Base-by-base conservation (phyloP, 2,329 filamentous ascomycete species). In the Aspergillus calidoustus region DNA sequence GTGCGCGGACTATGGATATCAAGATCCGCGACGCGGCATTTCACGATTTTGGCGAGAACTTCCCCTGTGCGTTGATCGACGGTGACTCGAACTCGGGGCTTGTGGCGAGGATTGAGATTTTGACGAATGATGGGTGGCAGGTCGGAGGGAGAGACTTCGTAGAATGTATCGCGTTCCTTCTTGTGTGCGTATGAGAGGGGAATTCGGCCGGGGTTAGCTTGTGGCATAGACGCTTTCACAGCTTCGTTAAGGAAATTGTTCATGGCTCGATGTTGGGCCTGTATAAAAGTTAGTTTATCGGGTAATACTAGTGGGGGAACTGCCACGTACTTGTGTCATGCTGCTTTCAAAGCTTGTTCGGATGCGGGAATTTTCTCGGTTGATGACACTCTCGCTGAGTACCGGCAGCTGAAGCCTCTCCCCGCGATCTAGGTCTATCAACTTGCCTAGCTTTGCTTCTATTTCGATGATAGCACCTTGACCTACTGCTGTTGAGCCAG, bases 401-500 rank as follows among this genome's bases (percentile, higher is more conserved):
- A 95, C 83, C 6, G 87, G 86, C 9, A 93, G 78, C 9, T 84
- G 80, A 28, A 93, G 80, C n/a, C 92, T 85, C 51, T 88, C 83
- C 60, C 89, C 86, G 7, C 87, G 91, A 63, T 89, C 86, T 72
- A 87, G 88, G 74, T 92, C 89, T 60, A 94, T 86, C 15, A 98
- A 83, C 28, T 88, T 89, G 19, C 95, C 95, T 52, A 98, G 82
- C 76, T 98, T 98, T 9, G 93, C 95, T 79, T 99, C 95, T 58
- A 99, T 91, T 77, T 99, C 95, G 57, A 97, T 88, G 63, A 92
- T 86, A 15, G 93, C 89, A 7, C 87, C 87, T 17, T 86, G 83
- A 55, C 85, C 84, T 17, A 81, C 77, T 22, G 90, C 85, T 67
- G 90, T 87, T 34, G 84, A 76, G 23, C 77, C 73, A 11, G 83